Evolutionary conservation across 73 alveolate species (phyloP).

Genomic region (Paramecium sonneborni): DNA sequence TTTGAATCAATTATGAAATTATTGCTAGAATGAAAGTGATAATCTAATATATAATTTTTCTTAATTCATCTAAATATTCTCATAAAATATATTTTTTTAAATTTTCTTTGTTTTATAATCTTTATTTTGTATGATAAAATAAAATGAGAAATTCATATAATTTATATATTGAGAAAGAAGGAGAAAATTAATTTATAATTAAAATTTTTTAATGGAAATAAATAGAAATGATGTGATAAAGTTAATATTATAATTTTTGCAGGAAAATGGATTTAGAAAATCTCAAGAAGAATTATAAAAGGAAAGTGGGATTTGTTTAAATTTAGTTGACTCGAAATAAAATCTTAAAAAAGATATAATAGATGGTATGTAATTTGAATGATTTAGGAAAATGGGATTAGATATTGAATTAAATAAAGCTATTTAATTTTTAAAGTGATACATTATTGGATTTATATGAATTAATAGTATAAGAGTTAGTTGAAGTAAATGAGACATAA

Average conservation of each 20-base stretch:
- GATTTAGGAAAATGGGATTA: background rate
- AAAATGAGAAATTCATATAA: too few species aligned
- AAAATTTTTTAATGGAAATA: background rate
- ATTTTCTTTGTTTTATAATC: too few species aligned
- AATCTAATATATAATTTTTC: background rate
- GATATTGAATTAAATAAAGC: background rate
- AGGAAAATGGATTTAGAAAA: background rate
- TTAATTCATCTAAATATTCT: too few species aligned
- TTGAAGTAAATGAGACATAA: background rate
- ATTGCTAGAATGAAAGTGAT: background rate
- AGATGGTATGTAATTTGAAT: background rate
- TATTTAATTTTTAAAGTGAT: background rate
- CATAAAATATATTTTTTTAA: too few species aligned
- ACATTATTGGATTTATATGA: background rate
- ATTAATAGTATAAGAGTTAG: background rate
- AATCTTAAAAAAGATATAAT: background rate
- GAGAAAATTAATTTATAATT: background rate
- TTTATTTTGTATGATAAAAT: too few species aligned
- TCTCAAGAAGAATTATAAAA: background rate
- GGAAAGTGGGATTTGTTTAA: background rate
- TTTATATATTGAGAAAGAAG: too few species aligned
- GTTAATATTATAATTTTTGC: background rate
- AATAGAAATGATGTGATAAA: background rate
- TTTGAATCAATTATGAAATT: background rate
- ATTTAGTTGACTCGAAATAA: background rate